Percentiles rank a stretch among this genome's conserved stretches.
Conservation (phyloP, 2,329 filamentous ascomycete genomes). For the Ambrosiella beaveri region DNA sequence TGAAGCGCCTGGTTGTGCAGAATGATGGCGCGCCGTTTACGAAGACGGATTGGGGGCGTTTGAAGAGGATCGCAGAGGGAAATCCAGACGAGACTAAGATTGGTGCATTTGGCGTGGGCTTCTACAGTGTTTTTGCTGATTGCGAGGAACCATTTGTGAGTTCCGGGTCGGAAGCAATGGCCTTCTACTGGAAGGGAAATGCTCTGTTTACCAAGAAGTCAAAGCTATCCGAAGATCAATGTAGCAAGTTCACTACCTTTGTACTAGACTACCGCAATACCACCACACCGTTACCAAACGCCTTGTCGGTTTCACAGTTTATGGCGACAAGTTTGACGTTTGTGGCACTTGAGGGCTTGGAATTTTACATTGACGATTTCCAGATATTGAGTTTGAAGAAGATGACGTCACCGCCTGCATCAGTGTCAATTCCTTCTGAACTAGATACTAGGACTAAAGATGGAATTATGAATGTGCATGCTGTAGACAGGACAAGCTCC, state of each 20-base stretch:
- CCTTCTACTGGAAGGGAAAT: slow-evolving; percentile 99
- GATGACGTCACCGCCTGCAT: slow-evolving; percentile 62
- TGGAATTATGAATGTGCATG: slow-evolving; percentile 68
- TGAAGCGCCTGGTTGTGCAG: slow-evolving; percentile 73
- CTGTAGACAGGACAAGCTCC: slow-evolving; percentile 69
- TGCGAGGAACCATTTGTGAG: slow-evolving; percentile 96
- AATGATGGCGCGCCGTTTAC: slow-evolving; percentile 85
- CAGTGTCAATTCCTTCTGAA: slow-evolving; percentile 57
- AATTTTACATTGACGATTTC: slow-evolving; percentile 81
- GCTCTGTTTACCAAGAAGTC: slow-evolving; percentile 82
- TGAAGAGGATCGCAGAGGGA: slow-evolving; percentile 96
- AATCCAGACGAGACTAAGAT: slow-evolving; percentile 99
- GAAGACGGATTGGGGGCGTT: slow-evolving; percentile 75
- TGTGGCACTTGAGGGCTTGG: slow-evolving; percentile 71
- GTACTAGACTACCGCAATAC: slow-evolving; percentile 84
- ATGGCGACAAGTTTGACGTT: slow-evolving; percentile 90
- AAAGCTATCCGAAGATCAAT: slow-evolving; percentile 49
- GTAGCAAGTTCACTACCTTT: slow-evolving; percentile 66
- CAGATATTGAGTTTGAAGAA: slow-evolving; percentile 65
- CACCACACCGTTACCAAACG: slow-evolving; percentile 68
- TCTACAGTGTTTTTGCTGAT: slow-evolving; percentile 96
- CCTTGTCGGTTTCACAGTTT: slow-evolving; percentile 80
- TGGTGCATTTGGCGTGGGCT: slow-evolving; percentile 92
- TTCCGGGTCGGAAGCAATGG: slow-evolving; percentile 84
- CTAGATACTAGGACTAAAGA: slow-evolving; percentile 72